Base-by-base conservation (phyloP, 345 rosid species). In the Dipteronia sinensis region DNA sequence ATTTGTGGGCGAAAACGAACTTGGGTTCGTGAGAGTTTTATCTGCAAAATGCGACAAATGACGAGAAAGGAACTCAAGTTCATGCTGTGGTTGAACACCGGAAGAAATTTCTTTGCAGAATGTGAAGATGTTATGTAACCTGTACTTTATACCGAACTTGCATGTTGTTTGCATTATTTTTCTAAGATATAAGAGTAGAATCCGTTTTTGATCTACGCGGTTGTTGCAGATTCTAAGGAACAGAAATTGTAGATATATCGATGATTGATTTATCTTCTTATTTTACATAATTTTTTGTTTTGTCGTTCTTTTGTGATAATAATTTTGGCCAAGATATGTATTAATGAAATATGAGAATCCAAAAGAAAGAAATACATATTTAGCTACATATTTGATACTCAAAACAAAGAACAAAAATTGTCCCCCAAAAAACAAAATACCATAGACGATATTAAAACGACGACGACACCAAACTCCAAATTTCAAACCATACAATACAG, bases 401-500 rank as follows among this genome's bases (percentile, higher is more conserved):
- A 20, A 44, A 23, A 55, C 10, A 61, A 6, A 38, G n/a, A 72
- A 20, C 10, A 22, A 19, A 20, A 13, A 13, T 20, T 29, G 46
- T 64, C 77, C 69, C 11, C 3, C 9, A 16, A 15, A 75, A 56
- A 67, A n/a, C n/a, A 2, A 40, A 40, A 55, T 8, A 67, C 67
- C 67, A 68, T 42, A 53, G 34, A 12, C 38, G 20, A 73, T 69
- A 61, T 42, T 20, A 38, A 23, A 64, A 19, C 25, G 29, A 63
- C 55, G n/a, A n/a, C 27, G 27, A 27, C 27, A 22, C 38, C 34
- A 66, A 66, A 76, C 40, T 64, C 31, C 40, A 67, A 59, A 84
- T 25, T 20, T 55, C 59, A 61, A 23, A 74, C 64, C 59, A 49
- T 56, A 34, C 73, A 78, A 29, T n/a, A 71, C 8, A 22, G n/a